phyloP scores from a whole-genome alignment of 805 yeast genomes.

The Saturnispora mendoncae region DNA sequence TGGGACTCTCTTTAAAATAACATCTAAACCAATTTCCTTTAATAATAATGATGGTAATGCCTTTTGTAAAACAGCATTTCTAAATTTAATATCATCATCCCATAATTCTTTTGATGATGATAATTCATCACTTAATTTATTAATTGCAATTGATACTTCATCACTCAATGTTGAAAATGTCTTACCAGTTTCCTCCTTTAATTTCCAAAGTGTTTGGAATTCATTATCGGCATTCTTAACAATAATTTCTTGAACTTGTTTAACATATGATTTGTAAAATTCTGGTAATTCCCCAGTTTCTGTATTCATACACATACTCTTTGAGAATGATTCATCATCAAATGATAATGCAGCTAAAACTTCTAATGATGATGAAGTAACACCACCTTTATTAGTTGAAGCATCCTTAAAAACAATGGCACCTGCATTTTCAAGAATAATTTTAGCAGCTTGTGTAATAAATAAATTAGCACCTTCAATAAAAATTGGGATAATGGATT shows the following conservation, averaged over 20 bases:
- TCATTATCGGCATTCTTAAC: conserved; percentile 73
- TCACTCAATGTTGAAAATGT: conserved; percentile 64
- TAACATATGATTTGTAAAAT: conserved; percentile 77
- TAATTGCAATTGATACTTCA: conserved; percentile 58
- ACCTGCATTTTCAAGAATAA: conserved; percentile 80
- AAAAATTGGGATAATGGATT: conserved; percentile 70
- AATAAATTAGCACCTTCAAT: conserved; percentile 98
- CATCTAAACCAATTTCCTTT: conserved; percentile 54
- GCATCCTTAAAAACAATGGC: conserved; percentile 88
- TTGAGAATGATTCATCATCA: conserved; percentile 72
- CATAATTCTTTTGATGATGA: conserved; percentile 75
- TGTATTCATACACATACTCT: conserved; percentile 69
- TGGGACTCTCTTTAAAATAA: conserved; percentile 71
- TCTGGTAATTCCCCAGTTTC: conserved; percentile 46
- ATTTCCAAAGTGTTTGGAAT: conserved; percentile 79
- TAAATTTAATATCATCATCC: conserved; percentile 67
- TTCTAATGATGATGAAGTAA: conserved; percentile 91
- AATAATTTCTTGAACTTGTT: conserved; percentile 69
- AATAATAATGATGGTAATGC: conserved; percentile 73
- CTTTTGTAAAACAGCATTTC: conserved; percentile 65
- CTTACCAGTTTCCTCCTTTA: conserved; percentile 54
- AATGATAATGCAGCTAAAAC: conserved; percentile 90
- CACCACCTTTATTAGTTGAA: conserved; percentile 97
- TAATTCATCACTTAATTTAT: conserved; percentile 64
- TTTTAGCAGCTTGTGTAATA: conserved; percentile 88